These are phyloP conservation scores for Dissophora globulifera DNA, from an alignment of 192 early-diverging fungal species.

Conservation along the genomic window DNA sequence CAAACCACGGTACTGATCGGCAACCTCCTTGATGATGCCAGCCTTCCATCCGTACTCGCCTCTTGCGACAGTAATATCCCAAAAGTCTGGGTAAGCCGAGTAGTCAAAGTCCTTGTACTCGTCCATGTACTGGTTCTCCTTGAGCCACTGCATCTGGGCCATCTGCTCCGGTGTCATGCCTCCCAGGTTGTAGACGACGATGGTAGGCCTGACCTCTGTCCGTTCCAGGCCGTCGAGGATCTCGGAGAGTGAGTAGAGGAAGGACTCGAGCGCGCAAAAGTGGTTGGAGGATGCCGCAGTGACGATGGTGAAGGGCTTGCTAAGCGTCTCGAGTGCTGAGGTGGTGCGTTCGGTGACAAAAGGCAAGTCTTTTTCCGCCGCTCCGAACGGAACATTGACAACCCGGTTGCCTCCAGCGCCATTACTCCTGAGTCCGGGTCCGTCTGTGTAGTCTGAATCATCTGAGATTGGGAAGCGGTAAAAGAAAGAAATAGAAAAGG, in stretches of 20 bases:
- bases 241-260: slow-evolving; percentile 57
- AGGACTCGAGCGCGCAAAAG: slow-evolving; percentile 62
- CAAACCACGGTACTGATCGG: slow-evolving; percentile 54
- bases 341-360: slow-evolving; percentile 27
- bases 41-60: slow-evolving; percentile 70
- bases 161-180: slow-evolving; percentile 58
- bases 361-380: slow-evolving; percentile 27
- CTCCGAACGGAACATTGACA: slow-evolving; percentile 6
- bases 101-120: slow-evolving; percentile 60
- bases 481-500: no score
- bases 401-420: background rate
- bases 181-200: slow-evolving; percentile 64
- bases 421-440: no score
- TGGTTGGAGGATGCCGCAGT: slow-evolving; percentile 66
- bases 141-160: slow-evolving; percentile 54
- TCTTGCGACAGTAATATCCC: slow-evolving; percentile 58
- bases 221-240: slow-evolving; percentile 41
- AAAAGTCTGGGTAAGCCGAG: slow-evolving; percentile 58
- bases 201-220: slow-evolving; percentile 49
- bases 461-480: background rate
- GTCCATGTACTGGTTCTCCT: slow-evolving; percentile 54
- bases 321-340: slow-evolving; percentile 35
- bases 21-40: slow-evolving; percentile 61
- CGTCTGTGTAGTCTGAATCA: slow-evolving; percentile 6
- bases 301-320: slow-evolving; percentile 55